Conservation (phyloP, 345 rosid genomes). For the Heritiera fomes region DNA sequence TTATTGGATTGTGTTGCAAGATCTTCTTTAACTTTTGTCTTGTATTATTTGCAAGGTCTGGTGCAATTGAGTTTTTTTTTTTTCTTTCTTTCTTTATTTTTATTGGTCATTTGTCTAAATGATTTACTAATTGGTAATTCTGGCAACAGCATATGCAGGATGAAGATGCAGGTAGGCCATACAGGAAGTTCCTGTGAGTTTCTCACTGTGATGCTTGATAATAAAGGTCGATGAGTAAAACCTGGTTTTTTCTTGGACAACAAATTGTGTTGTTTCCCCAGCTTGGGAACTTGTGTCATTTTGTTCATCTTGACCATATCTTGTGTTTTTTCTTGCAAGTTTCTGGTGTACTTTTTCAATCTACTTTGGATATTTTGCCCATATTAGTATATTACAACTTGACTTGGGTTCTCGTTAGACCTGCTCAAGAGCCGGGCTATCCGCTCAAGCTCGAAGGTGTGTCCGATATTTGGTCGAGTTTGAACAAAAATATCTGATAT, state of each 20-base stretch:
- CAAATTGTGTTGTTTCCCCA: neutral
- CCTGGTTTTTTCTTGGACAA: constrained; percentile 17
- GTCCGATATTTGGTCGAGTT: no score
- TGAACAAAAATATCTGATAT: no score
- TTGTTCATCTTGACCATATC: constrained; percentile 5
- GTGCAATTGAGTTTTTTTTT: neutral
- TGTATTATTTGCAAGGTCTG: neutral
- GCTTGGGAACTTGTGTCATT: neutral
- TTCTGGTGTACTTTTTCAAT: neutral
- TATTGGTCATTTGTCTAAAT: neutral
- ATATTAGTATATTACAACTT: neutral
- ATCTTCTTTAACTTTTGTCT: neutral
- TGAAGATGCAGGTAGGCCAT: constrained; percentile 86
- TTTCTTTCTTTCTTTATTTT: neutral
- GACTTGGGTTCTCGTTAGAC: no score
- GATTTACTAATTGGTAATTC: neutral
- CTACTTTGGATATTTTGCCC: neutral
- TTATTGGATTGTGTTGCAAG: neutral
- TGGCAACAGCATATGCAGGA: constrained; percentile 82
- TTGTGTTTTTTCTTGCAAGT: neutral
- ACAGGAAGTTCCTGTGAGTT: constrained; percentile 71
- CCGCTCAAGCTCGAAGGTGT: no score
- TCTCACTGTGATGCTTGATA: constrained; percentile 5
- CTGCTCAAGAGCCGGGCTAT: no score
- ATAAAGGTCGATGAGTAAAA: constrained; percentile 20